Evolutionary conservation across 2,329 filamentous ascomycete genomes (phyloP), one percentile per base, ranked within the genome.

Genomic region (Periconia macrospinosa): DNA sequence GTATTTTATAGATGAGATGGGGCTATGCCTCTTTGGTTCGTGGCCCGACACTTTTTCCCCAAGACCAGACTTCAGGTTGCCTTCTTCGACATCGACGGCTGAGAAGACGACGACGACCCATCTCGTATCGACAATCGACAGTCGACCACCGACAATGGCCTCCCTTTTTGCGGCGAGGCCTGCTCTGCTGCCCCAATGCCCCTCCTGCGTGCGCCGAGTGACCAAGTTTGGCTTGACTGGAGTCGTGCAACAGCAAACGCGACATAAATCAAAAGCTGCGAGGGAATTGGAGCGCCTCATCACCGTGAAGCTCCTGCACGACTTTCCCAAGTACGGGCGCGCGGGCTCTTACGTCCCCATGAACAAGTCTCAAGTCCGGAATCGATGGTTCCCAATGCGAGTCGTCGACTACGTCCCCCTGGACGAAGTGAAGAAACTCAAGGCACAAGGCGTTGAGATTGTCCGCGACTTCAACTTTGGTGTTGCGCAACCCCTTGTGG

Each of bases 361-460:
- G 41, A 68, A 78, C n/a, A 68, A 73, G 15, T 79, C 82, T 19
- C 71, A 75, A 37, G 84, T 86, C 81, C 76, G 83, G 58, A 83
- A 83, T 63, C 68, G 71, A 50, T 83, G 78, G 78, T 83, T 79
- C 59, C 82, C 81, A 3, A 67, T 67, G 42, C 71, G 75, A 53
- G 71, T 78, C 56, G 83, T 82, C 57, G 76, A 80, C 64, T 85
- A 85, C 68, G 72, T 83, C 19, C 77, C 80, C 44, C 59, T 66
- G 35, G 64, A 68, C 40, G 77, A 81, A 56, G 54, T 79, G 44
- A 76, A 78, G 63, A 68, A 77, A 52, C 64, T 83, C 41, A 76
- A 75, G 54, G 59, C 72, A 5, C 75, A 76, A 56, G 76, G 79
- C 27, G 69, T 77, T 13, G 60, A 72, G 17, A 69, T 80, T 41